Evolutionary conservation across 805 yeast species (phyloP).

Genomic region (Wickerhamiella nectarea): DNA sequence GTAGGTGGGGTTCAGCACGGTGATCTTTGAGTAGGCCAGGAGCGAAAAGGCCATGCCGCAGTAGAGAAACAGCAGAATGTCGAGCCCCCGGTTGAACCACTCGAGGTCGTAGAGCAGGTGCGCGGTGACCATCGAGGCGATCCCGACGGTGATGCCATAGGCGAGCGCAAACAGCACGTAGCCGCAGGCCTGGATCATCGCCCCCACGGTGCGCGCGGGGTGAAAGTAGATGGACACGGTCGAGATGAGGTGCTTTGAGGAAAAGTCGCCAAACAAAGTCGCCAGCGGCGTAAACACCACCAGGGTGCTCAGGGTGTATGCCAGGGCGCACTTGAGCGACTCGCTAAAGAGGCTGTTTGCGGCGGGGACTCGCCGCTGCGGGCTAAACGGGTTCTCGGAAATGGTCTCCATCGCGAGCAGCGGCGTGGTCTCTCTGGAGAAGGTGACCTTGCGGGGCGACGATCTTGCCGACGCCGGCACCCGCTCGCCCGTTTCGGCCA

Average conservation of each 20-base stretch:
- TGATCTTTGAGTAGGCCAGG: constrained; percentile 57
- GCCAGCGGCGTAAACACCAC: constrained; percentile 43
- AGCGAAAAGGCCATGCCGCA: constrained; percentile 46
- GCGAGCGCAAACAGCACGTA: constrained; percentile 44
- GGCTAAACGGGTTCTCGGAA: not conserved
- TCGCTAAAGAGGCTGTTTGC: constrained; percentile 13
- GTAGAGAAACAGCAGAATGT: constrained; percentile 38
- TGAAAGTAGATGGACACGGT: constrained; percentile 78
- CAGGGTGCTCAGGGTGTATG: constrained; percentile 59
- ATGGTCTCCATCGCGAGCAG: not conserved
- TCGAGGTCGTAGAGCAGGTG: constrained; percentile 34
- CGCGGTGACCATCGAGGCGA: constrained; percentile 39
- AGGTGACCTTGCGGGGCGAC: not conserved
- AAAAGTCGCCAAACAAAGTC: constrained; percentile 47
- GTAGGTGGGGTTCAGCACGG: constrained; percentile 52
- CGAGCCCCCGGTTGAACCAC: constrained; percentile 35
- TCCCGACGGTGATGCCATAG: constrained; percentile 41
- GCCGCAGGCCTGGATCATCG: constrained; percentile 60
- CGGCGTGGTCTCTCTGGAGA: constrained; percentile 2
- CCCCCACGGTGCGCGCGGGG: constrained; percentile 64
- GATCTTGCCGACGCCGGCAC: not conserved
- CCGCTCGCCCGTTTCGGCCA: constrained; percentile 34
- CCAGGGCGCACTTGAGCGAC: constrained; percentile 51
- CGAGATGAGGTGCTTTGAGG: constrained; percentile 68
- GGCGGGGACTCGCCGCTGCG: not conserved